These are phyloP conservation scores for Tuctoria greenei DNA, from an alignment of 176 grass and related monocot species.

Conservation along the genomic window DNA sequence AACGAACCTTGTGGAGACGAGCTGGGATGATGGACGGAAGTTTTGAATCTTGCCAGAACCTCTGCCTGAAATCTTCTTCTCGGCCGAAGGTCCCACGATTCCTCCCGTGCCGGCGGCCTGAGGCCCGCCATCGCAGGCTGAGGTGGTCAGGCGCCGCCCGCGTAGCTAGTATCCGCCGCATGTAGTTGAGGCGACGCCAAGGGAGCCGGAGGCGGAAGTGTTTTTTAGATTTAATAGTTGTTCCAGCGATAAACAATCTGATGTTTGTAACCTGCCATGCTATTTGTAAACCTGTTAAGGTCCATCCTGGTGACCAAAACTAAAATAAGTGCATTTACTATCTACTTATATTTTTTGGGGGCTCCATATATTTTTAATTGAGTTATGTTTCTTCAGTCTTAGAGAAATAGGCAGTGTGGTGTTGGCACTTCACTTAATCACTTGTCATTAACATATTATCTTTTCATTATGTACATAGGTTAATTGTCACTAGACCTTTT, in stretches of 20 bases:
- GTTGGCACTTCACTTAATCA: neutral
- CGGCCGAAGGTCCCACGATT: no score
- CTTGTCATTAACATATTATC: neutral
- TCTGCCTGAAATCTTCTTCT: no score
- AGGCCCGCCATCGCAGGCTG: no score
- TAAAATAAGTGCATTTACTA: neutral
- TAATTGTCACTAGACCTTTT: conserved; percentile 20
- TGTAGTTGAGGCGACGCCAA: no score
- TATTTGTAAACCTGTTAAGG: neutral
- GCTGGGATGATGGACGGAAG: no score
- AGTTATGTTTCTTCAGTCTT: neutral
- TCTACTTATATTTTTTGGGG: neutral
- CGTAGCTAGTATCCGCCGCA: no score
- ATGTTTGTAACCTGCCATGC: neutral
- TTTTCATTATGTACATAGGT: conserved; percentile 10
- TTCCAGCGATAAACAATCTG: neutral
- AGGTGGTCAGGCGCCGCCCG: no score
- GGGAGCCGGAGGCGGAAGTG: no score
- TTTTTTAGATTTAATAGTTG: neutral
- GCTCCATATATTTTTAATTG: neutral
- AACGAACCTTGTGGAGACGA: no score
- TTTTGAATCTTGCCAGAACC: no score
- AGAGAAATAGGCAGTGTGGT: neutral
- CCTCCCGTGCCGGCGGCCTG: no score
- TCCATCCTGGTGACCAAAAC: neutral